These are phyloP conservation scores for Plantago lanceolata DNA, from an alignment of 305 asterid species.

Conservation along the genomic window DNA sequence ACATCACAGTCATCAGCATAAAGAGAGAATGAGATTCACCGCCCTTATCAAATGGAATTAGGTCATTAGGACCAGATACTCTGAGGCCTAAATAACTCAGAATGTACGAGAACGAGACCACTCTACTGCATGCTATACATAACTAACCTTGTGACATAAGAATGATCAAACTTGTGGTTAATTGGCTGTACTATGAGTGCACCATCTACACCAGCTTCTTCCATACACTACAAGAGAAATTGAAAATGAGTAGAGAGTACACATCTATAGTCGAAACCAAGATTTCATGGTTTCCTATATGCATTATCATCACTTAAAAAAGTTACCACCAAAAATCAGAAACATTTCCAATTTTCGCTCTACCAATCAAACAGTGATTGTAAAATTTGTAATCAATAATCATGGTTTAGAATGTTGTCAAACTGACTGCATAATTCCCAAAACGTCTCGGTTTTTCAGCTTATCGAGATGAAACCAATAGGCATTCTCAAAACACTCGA, in stretches of 20 bases:
- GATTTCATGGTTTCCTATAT: too few relatives aligned
- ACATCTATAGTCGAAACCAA: neutral
- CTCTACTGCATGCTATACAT: neutral
- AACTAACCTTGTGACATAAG: constrained; percentile 78
- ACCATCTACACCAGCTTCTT: constrained; percentile 77
- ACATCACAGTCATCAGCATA: too few relatives aligned
- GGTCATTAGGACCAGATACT: neutral
- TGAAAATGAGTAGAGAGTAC: too few relatives aligned
- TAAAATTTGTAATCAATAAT: too few relatives aligned
- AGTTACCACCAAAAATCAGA: too few relatives aligned
- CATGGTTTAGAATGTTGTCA: too few relatives aligned
- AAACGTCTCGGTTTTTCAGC: neutral
- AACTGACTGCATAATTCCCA: too few relatives aligned
- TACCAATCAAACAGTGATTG: neutral
- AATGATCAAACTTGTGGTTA: constrained; percentile 84
- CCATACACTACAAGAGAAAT: constrained; percentile 51
- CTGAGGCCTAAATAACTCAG: neutral
- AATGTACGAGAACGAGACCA: neutral
- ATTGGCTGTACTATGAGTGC: constrained; percentile 94
- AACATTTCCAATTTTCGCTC: neutral
- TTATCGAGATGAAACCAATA: neutral
- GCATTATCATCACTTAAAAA: too few relatives aligned
- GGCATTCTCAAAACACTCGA: neutral
- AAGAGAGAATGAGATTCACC: neutral
- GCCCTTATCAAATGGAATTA: neutral